These are phyloP conservation scores for Phytophthora fragariae DNA, from an alignment of 352 stramenopile species.

Conservation along the genomic window DNA sequence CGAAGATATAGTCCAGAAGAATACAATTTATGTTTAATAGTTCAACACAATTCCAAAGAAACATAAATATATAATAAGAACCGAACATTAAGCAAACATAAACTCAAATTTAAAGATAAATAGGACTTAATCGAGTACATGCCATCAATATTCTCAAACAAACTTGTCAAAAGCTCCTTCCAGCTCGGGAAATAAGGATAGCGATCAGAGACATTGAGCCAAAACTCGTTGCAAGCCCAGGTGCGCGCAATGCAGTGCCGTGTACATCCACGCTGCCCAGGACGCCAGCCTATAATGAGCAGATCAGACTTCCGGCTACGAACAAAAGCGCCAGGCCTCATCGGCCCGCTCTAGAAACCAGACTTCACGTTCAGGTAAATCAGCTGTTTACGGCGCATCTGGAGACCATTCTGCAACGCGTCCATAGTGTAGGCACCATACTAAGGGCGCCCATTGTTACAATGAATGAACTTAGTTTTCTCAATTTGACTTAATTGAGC, in stretches of 20 bases:
- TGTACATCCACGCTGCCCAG: neutral
- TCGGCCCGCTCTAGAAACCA: neutral
- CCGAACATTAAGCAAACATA: no score
- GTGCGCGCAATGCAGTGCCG: neutral
- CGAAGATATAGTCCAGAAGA: no score
- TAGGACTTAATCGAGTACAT: no score
- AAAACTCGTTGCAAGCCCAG: neutral
- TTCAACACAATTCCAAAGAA: no score
- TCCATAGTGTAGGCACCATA: conserved; percentile 8
- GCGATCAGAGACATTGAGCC: conserved; percentile 1
- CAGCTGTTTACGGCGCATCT: neutral
- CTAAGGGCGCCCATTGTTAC: neutral
- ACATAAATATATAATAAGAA: no score
- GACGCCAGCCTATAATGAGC: neutral
- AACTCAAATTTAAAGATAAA: no score
- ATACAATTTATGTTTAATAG: no score
- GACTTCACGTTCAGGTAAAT: conserved; percentile 5
- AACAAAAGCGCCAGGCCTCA: neutral
- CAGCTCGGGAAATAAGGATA: neutral
- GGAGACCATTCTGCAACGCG: conserved; percentile 1
- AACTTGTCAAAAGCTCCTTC: no score
- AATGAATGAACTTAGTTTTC: no score
- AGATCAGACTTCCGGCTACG: neutral
- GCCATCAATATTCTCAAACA: no score
- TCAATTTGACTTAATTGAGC: no score